A percentile compares a stretch with the other conserved stretches of the same genome.
Evolutionary conservation across 768 basidiomycete genomes (phyloP).

Genomic region (Neoboletus subvelutipes): DNA sequence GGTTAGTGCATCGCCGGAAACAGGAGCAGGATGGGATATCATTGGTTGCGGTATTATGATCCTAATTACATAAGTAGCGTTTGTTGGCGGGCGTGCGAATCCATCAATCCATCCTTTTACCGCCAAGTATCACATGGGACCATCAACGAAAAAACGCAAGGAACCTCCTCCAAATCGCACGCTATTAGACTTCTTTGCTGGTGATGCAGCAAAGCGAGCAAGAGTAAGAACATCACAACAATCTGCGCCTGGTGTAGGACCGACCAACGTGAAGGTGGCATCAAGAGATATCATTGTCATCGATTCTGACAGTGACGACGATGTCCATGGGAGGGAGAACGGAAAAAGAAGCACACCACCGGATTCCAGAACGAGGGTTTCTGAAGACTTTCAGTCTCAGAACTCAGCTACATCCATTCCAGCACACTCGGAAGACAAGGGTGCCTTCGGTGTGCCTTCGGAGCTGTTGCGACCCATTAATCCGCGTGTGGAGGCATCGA

Average conservation of each 20-base stretch:
- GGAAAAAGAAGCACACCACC: background rate
- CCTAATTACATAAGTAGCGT: background rate
- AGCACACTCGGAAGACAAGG: background rate
- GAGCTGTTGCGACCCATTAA: constrained; percentile 16
- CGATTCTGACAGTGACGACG: constrained; percentile 58
- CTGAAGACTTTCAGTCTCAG: background rate
- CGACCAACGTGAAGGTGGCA: background rate
- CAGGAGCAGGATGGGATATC: too few relatives aligned
- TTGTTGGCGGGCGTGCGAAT: background rate
- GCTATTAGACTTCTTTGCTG: constrained; percentile 47
- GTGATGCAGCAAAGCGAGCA: constrained; percentile 23
- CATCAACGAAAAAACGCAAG: constrained; percentile 38
- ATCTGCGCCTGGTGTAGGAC: background rate
- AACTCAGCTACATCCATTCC: background rate
- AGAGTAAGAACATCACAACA: constrained; percentile 13
- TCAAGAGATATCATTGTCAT: constrained; percentile 54
- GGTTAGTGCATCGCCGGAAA: background rate
- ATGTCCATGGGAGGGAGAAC: background rate
- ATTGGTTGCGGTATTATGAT: too few relatives aligned
- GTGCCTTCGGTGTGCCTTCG: constrained; percentile 28
- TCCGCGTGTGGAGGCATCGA: background rate
- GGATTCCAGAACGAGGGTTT: background rate
- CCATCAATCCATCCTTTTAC: background rate
- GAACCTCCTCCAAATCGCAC: constrained; percentile 37
- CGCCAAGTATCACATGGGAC: constrained; percentile 32